phyloP scores from a whole-genome alignment of 371 early-diverging fungal genomes.

The Rhizopus arrhizus region DNA sequence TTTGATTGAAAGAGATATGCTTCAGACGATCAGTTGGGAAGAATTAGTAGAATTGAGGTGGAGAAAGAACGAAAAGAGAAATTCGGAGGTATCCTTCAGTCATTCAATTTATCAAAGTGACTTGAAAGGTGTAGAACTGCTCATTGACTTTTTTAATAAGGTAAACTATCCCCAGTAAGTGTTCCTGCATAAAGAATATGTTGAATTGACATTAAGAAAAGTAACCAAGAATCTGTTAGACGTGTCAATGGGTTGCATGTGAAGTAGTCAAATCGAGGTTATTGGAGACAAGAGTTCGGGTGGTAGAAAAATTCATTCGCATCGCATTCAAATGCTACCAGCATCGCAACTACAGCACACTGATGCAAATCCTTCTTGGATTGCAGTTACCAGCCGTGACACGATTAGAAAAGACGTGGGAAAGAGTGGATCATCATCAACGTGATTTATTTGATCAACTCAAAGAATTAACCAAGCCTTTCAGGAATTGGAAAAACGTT shows the following conservation, averaged over 20 bases:
- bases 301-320: slow-evolving; percentile 54
- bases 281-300: slow-evolving; percentile 36
- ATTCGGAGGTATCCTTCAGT: slow-evolving; percentile 12
- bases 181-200: not conserved
- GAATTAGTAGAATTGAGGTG: slow-evolving; percentile 59
- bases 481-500: slow-evolving; percentile 60
- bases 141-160: slow-evolving; percentile 49
- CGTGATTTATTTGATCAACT: slow-evolving; percentile 53
- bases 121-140: slow-evolving; percentile 31
- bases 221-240: slow-evolving; percentile 21
- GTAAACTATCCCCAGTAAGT: slow-evolving; percentile 20
- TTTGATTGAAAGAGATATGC: slow-evolving; percentile 54
- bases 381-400: slow-evolving; percentile 58
- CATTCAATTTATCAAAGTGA: slow-evolving; percentile 4
- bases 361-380: slow-evolving; percentile 62
- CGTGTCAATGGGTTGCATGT: slow-evolving; percentile 54
- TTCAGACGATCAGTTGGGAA: slow-evolving; percentile 59
- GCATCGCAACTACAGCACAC: slow-evolving; percentile 60
- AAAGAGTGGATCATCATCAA: slow-evolving; percentile 50
- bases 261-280: slow-evolving; percentile 45
- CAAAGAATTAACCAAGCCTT: slow-evolving; percentile 60
- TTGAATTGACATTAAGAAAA: not conserved
- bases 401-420: slow-evolving; percentile 57
- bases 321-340: slow-evolving; percentile 62
- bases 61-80: slow-evolving; percentile 36